Conservation (phyloP, 2,329 filamentous ascomycete species). For the Bipolaris zeicola region DNA sequence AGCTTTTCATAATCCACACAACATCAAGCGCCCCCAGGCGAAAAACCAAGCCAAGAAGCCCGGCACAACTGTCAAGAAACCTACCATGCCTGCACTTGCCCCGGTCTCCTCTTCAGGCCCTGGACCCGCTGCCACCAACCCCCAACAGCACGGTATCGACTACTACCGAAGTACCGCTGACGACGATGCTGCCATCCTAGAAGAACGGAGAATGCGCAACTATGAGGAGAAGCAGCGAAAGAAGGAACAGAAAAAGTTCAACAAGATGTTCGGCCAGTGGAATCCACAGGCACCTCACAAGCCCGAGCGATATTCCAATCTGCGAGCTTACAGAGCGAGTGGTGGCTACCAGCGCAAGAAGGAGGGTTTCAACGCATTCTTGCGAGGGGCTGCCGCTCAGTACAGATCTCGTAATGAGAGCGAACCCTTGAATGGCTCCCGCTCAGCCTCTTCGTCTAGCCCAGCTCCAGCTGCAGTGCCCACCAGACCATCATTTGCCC, state of each 20-base stretch:
- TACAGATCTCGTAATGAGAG: conserved; percentile 19
- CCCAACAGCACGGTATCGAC: conserved; percentile 34
- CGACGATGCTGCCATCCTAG: conserved; percentile 72
- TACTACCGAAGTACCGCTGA: conserved; percentile 80
- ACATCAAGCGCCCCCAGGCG: conserved; percentile 42
- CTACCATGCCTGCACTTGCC: conserved; percentile 26
- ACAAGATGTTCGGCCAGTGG: conserved; percentile 61
- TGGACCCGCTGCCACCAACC: conserved; percentile 14
- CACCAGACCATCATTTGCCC: conserved; percentile 52
- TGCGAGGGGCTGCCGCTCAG: conserved; percentile 25
- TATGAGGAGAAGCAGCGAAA: conserved; percentile 69
- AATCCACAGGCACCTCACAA: conserved; percentile 49
- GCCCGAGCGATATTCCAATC: conserved; percentile 31
- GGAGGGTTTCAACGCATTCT: conserved; percentile 32
- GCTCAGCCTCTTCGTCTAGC: conserved; percentile 20
- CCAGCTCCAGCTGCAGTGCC: conserved; percentile 15
- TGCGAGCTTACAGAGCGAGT: conserved; percentile 34
- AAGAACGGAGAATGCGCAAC: conserved; percentile 69
- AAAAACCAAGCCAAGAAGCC: conserved; percentile 40
- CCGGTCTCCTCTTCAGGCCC: conserved; percentile 24
- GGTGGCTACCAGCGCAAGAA: conserved; percentile 33
- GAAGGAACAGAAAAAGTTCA: conserved; percentile 70
- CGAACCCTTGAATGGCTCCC: conserved; percentile 16
- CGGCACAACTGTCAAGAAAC: conserved; percentile 30
- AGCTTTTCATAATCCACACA: conserved; percentile 44